Evolutionary conservation across 768 basidiomycete genomes (phyloP).

Genomic region (Cubamyces lactineus): DNA sequence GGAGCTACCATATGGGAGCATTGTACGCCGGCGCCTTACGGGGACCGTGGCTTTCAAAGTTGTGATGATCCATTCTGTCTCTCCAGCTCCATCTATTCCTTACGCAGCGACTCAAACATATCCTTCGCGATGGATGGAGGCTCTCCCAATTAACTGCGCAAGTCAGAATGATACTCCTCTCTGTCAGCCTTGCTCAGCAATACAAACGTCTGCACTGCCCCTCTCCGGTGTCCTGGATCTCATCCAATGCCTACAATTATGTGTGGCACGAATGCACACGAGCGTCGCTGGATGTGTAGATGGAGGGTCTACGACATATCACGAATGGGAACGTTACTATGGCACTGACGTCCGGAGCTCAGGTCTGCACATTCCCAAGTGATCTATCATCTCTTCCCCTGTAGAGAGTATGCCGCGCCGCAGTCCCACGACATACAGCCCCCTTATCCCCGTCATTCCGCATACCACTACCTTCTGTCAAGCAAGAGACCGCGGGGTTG

Average conservation of each 20-base stretch:
- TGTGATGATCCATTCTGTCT: too few relatives aligned
- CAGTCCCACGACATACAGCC: conserved; percentile 17
- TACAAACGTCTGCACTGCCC: too few relatives aligned
- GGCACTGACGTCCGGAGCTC: conserved; percentile 2
- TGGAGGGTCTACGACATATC: background rate
- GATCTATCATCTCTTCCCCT: conserved; percentile 7
- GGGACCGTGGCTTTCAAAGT: too few relatives aligned
- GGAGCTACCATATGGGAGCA: too few relatives aligned
- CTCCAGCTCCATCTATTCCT: too few relatives aligned
- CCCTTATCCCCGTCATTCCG: background rate
- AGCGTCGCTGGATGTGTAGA: background rate
- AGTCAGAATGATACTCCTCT: too few relatives aligned
- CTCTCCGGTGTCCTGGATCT: too few relatives aligned
- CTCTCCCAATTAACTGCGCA: too few relatives aligned
- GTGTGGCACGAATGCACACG: background rate
- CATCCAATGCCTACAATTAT: background rate
- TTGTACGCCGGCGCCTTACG: too few relatives aligned
- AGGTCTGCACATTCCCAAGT: conserved; percentile 1
- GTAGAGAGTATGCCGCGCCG: background rate
- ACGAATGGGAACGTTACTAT: conserved; percentile 9
- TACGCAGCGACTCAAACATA: too few relatives aligned
- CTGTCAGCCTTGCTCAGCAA: too few relatives aligned
- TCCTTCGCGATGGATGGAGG: too few relatives aligned
- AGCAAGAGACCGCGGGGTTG: background rate
- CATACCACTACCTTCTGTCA: background rate